Conservation (phyloP, 148 eudicot genomes). For the Spergularia bocconei region DNA sequence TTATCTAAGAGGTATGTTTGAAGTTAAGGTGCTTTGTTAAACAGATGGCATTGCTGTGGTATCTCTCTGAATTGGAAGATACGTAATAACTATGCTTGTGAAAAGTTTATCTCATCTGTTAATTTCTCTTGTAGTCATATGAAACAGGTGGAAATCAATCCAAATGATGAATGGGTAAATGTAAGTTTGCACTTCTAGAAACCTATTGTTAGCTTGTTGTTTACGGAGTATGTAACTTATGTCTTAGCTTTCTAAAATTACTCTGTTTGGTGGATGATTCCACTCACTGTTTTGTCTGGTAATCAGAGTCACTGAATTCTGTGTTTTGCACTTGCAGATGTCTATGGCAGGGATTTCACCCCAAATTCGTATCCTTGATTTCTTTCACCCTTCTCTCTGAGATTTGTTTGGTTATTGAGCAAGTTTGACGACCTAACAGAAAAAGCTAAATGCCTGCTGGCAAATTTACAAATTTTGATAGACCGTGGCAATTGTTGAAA, state of each 20-base stretch:
- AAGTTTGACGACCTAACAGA: not conserved
- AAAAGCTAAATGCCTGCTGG: not conserved
- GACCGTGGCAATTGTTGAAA: not conserved
- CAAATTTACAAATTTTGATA: not conserved
- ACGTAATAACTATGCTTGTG: not conserved
- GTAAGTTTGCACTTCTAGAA: slow-evolving; percentile 44
- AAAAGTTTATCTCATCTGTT: slow-evolving; percentile 13
- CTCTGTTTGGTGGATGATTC: slow-evolving; percentile 3
- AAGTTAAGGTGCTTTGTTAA: not conserved
- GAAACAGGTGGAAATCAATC: slow-evolving; percentile 85
- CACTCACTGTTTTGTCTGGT: not conserved
- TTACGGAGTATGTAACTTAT: not conserved
- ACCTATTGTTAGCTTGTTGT: not conserved
- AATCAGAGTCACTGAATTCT: not conserved
- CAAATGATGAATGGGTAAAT: slow-evolving; percentile 88
- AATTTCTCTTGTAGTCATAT: slow-evolving; percentile 57
- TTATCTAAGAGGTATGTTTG: slow-evolving; percentile 76
- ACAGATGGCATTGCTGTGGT: not conserved
- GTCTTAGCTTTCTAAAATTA: not conserved
- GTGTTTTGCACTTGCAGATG: slow-evolving; percentile 44
- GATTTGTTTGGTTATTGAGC: not conserved
- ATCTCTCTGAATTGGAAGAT: not conserved
- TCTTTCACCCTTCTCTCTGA: not conserved
- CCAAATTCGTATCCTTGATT: slow-evolving; percentile 76
- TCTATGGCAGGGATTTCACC: slow-evolving; percentile 86